Percentiles rank a stretch among this genome's conserved stretches.
Conservation (phyloP, 2,329 filamentous ascomycete species). For the Xylaria multiplex region DNA sequence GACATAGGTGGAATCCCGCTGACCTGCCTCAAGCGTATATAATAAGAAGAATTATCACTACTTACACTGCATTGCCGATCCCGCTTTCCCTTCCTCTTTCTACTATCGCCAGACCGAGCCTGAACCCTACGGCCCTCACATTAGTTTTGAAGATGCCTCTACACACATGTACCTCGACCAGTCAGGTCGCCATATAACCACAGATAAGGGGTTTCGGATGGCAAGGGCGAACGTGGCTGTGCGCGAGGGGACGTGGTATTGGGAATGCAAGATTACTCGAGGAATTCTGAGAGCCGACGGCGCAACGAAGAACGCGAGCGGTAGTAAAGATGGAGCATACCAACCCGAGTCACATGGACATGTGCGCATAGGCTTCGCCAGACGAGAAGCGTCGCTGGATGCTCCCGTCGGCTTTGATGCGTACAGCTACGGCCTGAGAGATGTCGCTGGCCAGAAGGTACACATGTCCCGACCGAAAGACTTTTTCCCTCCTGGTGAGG, state of each 20-base stretch:
- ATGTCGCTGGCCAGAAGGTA: conserved; percentile 89
- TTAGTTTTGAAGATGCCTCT: conserved; percentile 93
- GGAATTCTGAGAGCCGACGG: conserved; percentile 56
- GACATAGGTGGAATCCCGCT: conserved; percentile 9
- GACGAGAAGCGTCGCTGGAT: conserved; percentile 83
- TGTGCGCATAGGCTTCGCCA: conserved; percentile 87
- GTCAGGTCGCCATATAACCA: conserved; percentile 80
- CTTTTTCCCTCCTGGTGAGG: conserved; percentile 81
- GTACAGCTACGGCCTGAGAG: conserved; percentile 93
- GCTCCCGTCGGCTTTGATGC: conserved; percentile 87
- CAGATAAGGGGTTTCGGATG: conserved; percentile 92
- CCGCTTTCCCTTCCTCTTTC: conserved; percentile 83
- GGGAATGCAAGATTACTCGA: conserved; percentile 88
- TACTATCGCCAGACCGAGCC: conserved; percentile 92
- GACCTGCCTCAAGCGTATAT: conserved; percentile 57
- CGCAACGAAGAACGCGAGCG: conserved; percentile 57
- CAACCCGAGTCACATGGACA: conserved; percentile 65
- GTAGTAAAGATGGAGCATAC: conserved; percentile 50
- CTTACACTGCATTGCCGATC: conserved; percentile 89
- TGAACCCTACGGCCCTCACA: conserved; percentile 81
- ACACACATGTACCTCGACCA: conserved; percentile 85
- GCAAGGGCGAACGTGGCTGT: conserved; percentile 90
- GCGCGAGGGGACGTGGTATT: conserved; percentile 90
- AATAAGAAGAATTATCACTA: conserved; percentile 85
- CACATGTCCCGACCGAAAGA: conserved; percentile 94